These are phyloP conservation scores for Fusarium albidum DNA, from an alignment of 2,329 filamentous ascomycete species.

Conservation along the genomic window DNA sequence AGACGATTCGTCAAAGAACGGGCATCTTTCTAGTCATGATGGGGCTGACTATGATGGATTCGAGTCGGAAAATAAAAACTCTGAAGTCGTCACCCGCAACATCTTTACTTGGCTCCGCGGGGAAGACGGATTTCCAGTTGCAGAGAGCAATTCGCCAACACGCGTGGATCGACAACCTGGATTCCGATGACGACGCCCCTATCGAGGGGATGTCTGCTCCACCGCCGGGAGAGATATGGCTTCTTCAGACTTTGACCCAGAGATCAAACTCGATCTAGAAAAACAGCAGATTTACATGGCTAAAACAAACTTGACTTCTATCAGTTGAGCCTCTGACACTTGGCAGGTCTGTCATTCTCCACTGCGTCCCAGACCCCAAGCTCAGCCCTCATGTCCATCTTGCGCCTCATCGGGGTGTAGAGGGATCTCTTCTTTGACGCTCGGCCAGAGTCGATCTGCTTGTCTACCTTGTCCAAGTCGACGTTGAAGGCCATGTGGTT, in stretches of 20 bases:
- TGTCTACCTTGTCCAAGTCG: too few relatives aligned
- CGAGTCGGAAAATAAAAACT: slow-evolving; percentile 22
- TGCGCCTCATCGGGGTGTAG: too few relatives aligned
- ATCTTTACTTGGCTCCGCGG: slow-evolving; percentile 42
- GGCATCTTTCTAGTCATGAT: not conserved
- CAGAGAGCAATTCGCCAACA: slow-evolving; percentile 41
- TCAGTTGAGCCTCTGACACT: too few relatives aligned
- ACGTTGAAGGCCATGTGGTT: too few relatives aligned
- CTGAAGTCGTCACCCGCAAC: slow-evolving; percentile 39
- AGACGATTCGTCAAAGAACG: not conserved
- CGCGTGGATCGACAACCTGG: slow-evolving; percentile 42
- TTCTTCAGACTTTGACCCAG: slow-evolving; percentile 9
- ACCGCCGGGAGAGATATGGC: slow-evolving; percentile 8
- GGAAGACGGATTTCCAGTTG: slow-evolving; percentile 40
- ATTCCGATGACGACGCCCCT: slow-evolving; percentile 34
- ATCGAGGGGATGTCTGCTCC: slow-evolving; percentile 19
- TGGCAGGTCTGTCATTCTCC: too few relatives aligned
- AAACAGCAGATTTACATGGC: too few relatives aligned
- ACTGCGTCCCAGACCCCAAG: too few relatives aligned
- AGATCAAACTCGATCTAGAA: slow-evolving; percentile 2
- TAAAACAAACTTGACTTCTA: too few relatives aligned
- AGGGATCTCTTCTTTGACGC: too few relatives aligned
- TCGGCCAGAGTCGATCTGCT: too few relatives aligned
- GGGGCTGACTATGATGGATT: slow-evolving; percentile 11
- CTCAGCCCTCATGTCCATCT: too few relatives aligned